Conservation (phyloP, 306 rosid species). For the Senna tora region DNA sequence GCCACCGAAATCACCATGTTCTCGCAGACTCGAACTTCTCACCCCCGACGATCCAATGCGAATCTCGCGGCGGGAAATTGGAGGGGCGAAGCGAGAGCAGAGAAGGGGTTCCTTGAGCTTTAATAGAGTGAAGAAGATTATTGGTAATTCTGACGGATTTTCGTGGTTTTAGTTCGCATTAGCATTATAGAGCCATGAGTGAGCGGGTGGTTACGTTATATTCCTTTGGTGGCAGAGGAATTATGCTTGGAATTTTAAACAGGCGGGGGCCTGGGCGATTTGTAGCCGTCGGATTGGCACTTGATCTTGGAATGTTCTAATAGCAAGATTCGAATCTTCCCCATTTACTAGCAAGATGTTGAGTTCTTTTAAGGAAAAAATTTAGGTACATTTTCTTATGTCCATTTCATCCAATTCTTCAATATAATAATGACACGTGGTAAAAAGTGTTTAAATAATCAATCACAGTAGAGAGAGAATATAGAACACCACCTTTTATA, state of each 20-base stretch:
- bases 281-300: slow-evolving; percentile 3
- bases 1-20: slow-evolving; percentile 62
- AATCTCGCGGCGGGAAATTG: slow-evolving; percentile 34
- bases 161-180: no score
- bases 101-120: no score
- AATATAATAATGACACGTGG: no score
- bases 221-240: slow-evolving; percentile 20
- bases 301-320: slow-evolving; percentile 9
- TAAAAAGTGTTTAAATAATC: no score
- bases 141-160: neutral
- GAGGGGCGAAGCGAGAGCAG: neutral
- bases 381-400: no score
- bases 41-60: slow-evolving; percentile 28
- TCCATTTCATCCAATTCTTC: no score
- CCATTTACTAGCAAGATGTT: neutral
- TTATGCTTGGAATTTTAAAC: slow-evolving; percentile 12
- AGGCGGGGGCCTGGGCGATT: neutral
- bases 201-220: neutral
- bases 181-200: neutral
- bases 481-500: no score
- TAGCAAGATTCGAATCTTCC: slow-evolving; percentile 20
- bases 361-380: neutral
- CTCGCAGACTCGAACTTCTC: neutral
- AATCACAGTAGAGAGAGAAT: no score
- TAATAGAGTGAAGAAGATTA: neutral